Percentiles rank a stretch among this genome's conserved stretches.
Evolutionary conservation across 768 basidiomycete genomes (phyloP).

Genomic region (Grammothele lineata): DNA sequence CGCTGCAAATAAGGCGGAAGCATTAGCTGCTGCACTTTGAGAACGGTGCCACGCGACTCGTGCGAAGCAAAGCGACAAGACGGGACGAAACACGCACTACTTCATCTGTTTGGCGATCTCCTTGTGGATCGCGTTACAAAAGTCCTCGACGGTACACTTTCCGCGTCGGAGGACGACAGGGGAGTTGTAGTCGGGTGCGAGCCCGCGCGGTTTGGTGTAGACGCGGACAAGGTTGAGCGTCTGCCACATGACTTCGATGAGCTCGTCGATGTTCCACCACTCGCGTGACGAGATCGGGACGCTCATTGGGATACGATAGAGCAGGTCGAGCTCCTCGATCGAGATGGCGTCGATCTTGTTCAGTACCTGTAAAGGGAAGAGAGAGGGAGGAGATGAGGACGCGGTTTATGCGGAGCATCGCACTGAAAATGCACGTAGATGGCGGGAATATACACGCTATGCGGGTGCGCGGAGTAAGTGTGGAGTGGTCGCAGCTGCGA

Average conservation of each 20-base stretch:
- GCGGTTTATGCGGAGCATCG: too few relatives aligned
- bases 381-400: too few relatives aligned
- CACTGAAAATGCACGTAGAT: slow-evolving; percentile 69
- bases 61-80: neutral
- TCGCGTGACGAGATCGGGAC: slow-evolving; percentile 92
- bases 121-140: slow-evolving; percentile 92
- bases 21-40: neutral
- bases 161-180: slow-evolving; percentile 83
- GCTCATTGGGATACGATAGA: slow-evolving; percentile 94
- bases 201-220: slow-evolving; percentile 94
- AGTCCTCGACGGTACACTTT: slow-evolving; percentile 73
- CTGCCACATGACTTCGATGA: slow-evolving; percentile 91
- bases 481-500: neutral
- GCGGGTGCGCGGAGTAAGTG: neutral
- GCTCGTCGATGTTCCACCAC: slow-evolving; percentile 96
- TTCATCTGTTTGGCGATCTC: slow-evolving; percentile 98
- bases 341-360: slow-evolving; percentile 89
- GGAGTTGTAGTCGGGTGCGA: slow-evolving; percentile 82
- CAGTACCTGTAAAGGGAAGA: slow-evolving; percentile 10
- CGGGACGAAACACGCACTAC: slow-evolving; percentile 57
- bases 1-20: slow-evolving; percentile 39
- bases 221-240: slow-evolving; percentile 90
- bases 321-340: slow-evolving; percentile 93
- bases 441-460: slow-evolving; percentile 88
- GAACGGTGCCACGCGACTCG: too few relatives aligned